A percentile compares a stretch with the other conserved stretches of the same genome.
Conservation (phyloP, 1,284 basidiomycete genomes). For the Farysia itapuensis region DNA sequence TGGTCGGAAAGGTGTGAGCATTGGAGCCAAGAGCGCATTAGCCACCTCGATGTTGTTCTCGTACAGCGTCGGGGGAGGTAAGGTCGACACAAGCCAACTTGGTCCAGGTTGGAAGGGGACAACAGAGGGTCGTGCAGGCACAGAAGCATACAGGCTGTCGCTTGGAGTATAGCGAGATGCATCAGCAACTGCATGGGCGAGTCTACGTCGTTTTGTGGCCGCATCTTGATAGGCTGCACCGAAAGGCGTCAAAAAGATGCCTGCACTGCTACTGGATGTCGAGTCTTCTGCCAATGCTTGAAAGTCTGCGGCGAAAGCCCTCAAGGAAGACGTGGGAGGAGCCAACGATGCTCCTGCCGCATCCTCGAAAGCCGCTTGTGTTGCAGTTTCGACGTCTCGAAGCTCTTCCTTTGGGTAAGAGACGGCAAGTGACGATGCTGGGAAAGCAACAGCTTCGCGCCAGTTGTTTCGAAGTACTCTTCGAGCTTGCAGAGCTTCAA, state of each 20-base stretch:
- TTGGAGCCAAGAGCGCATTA: slow-evolving; percentile 36
- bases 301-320: slow-evolving; percentile 48
- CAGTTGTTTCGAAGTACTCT: slow-evolving; percentile 31
- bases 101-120: slow-evolving; percentile 43
- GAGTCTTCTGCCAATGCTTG: slow-evolving; percentile 41
- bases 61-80: slow-evolving; percentile 35
- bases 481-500: slow-evolving; percentile 34
- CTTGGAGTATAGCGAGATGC: slow-evolving; percentile 45
- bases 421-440: slow-evolving; percentile 21
- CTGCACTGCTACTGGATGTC: slow-evolving; percentile 18
- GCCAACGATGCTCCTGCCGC: slow-evolving; percentile 12
- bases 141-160: slow-evolving; percentile 50
- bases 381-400: slow-evolving; percentile 11
- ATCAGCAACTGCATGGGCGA: slow-evolving; percentile 49
- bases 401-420: slow-evolving; percentile 22
- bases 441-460: slow-evolving; percentile 19
- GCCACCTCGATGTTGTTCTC: slow-evolving; percentile 41
- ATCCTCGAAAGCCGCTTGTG: background rate
- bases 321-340: slow-evolving; percentile 31
- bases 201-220: slow-evolving; percentile 37
- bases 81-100: slow-evolving; percentile 51
- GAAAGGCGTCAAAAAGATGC: slow-evolving; percentile 40
- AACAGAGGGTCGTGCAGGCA: slow-evolving; percentile 40
- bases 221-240: slow-evolving; percentile 35
- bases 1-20: slow-evolving; percentile 49